Percentiles rank a stretch among this genome's conserved stretches.
Evolutionary conservation across 176 grass and related monocot species (phyloP).

Genomic region (Sorghum bicolor): Sorghum_bicolor_NCBIv3 NC_012873.2:55640501-55641000

Average conservation of each 20-base stretch:
- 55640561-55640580: constrained; percentile 89
- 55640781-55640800: constrained; percentile 50
- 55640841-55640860: constrained; percentile 73
- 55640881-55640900: constrained; percentile 78
- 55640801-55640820: constrained; percentile 60
- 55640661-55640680: constrained; percentile 71
- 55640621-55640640: constrained; percentile 85
- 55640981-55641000: constrained; percentile 61
- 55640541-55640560: constrained; percentile 85
- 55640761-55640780: constrained; percentile 64
- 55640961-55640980: constrained; percentile 60
- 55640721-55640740: constrained; percentile 35
- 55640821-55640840: constrained; percentile 64
- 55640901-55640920: constrained; percentile 91
- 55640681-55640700: constrained; percentile 56
- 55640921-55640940: constrained; percentile 93
- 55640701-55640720: constrained; percentile 57
- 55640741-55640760: constrained; percentile 49
- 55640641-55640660: constrained; percentile 54
- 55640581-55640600: constrained; percentile 76
- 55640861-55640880: constrained; percentile 81
- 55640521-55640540: constrained; percentile 95
- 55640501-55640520: constrained; percentile 80
- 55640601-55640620: constrained; percentile 78
- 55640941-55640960: constrained; percentile 79